A percentile compares a stretch with the other conserved stretches of the same genome.
Evolutionary conservation across 768 basidiomycete species (phyloP).

Genomic region (Boletus bicolor): DNA sequence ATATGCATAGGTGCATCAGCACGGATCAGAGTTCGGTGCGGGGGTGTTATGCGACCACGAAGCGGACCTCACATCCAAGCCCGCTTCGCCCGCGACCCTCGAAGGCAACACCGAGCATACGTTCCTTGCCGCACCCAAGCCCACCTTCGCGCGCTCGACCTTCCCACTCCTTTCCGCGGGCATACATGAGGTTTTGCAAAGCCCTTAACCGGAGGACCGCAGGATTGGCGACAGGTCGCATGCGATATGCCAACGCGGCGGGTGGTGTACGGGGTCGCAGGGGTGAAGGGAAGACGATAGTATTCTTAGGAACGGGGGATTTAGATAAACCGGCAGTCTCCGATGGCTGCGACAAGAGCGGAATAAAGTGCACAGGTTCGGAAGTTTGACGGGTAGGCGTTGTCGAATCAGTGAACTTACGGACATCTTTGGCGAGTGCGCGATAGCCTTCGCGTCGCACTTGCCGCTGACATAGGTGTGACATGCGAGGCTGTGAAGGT

Average conservation of each 20-base stretch:
- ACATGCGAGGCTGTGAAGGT: conserved; percentile 15
- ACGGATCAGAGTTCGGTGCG: not conserved
- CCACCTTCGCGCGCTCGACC: conserved; percentile 47
- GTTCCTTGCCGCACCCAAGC: conserved; percentile 55
- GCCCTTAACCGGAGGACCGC: conserved; percentile 56
- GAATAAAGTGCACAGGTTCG: conserved; percentile 39
- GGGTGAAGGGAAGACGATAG: conserved; percentile 40
- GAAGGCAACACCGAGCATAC: conserved; percentile 55
- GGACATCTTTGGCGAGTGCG: conserved; percentile 41
- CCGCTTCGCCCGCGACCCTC: conserved; percentile 58
- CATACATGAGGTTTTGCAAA: conserved; percentile 52
- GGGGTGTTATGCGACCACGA: conserved; percentile 27
- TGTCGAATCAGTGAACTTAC: conserved; percentile 34
- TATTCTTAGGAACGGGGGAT: conserved; percentile 32
- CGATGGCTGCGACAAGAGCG: conserved; percentile 37
- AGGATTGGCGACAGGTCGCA: conserved; percentile 60
- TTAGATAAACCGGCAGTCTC: conserved; percentile 26
- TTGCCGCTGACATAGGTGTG: conserved; percentile 13
- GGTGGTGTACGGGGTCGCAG: conserved; percentile 39
- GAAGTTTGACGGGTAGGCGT: conserved; percentile 10
- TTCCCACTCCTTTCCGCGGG: conserved; percentile 45
- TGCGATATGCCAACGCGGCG: conserved; percentile 38
- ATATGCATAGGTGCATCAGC: conserved; percentile 3
- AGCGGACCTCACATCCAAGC: conserved; percentile 42
- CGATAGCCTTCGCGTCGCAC: conserved; percentile 41